These are phyloP conservation scores for Aleurites moluccanus DNA, from an alignment of 441 rosid species.

Conservation along the genomic window DNA sequence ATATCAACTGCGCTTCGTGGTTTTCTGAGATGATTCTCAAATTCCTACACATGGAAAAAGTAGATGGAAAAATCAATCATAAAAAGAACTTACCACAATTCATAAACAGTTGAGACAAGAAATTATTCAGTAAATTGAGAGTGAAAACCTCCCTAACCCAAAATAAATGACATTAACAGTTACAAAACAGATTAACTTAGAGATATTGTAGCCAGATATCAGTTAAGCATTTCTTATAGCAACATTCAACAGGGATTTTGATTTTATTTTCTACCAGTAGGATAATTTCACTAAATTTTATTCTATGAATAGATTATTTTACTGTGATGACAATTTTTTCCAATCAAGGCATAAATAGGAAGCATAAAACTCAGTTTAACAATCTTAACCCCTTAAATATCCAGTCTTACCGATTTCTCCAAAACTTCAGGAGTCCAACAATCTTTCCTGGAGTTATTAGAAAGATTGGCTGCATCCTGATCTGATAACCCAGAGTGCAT, in stretches of 20 bases:
- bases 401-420: slow-evolving; percentile 67
- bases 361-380: slow-evolving; percentile 10
- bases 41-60: slow-evolving; percentile 47
- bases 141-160: background rate
- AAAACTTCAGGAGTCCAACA: slow-evolving; percentile 53
- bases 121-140: background rate
- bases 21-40: slow-evolving; percentile 48
- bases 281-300: background rate
- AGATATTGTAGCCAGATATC: too few relatives aligned
- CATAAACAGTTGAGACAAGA: background rate
- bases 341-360: background rate
- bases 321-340: too few relatives aligned
- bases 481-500: slow-evolving; percentile 73
- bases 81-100: background rate
- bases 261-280: background rate
- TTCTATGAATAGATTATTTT: too few relatives aligned
- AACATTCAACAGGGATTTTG: background rate
- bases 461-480: slow-evolving; percentile 46
- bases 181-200: too few relatives aligned
- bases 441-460: slow-evolving; percentile 54
- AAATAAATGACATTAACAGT: too few relatives aligned
- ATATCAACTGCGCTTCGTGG: slow-evolving; percentile 39
- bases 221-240: too few relatives aligned
- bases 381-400: slow-evolving; percentile 1
- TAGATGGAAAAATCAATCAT: slow-evolving; percentile 12